Evolutionary conservation across 208 protist genomes (phyloP).

Genomic region (Trypanosoma cruzi): DNA sequence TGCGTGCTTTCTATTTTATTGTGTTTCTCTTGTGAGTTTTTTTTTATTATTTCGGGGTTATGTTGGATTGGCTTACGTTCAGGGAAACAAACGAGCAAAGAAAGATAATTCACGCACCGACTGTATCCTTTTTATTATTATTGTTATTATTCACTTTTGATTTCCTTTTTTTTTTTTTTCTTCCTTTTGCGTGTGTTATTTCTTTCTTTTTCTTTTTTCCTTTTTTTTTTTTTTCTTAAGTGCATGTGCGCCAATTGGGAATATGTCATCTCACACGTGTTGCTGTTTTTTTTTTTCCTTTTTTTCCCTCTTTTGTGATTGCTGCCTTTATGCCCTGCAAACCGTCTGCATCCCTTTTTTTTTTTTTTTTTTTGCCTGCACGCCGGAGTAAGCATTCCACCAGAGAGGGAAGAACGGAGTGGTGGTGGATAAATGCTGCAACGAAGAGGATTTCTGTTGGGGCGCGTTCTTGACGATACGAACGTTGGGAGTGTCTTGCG

Average conservation of each 20-base stretch:
- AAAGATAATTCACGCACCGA: background rate
- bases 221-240: background rate
- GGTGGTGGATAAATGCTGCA: background rate
- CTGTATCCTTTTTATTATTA: background rate
- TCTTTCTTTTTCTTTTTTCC: too few species aligned
- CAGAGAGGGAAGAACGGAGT: background rate
- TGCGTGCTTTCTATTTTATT: background rate
- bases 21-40: background rate
- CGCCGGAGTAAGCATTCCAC: too few species aligned
- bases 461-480: background rate
- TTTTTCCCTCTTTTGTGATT: background rate
- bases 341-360: background rate
- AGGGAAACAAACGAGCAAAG: too few species aligned
- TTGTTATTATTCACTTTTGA: background rate
- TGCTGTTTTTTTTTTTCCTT: too few species aligned
- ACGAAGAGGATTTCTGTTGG: background rate
- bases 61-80: too few species aligned
- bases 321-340: background rate
- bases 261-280: background rate
- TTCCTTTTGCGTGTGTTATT: too few species aligned
- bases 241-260: background rate
- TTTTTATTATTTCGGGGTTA: too few species aligned
- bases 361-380: too few species aligned
- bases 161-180: too few species aligned
- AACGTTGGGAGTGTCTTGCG: slow-evolving; percentile 18